phyloP scores from a whole-genome alignment of 495 filamentous ascomycete species.

The Cryomyces minteri region DNA sequence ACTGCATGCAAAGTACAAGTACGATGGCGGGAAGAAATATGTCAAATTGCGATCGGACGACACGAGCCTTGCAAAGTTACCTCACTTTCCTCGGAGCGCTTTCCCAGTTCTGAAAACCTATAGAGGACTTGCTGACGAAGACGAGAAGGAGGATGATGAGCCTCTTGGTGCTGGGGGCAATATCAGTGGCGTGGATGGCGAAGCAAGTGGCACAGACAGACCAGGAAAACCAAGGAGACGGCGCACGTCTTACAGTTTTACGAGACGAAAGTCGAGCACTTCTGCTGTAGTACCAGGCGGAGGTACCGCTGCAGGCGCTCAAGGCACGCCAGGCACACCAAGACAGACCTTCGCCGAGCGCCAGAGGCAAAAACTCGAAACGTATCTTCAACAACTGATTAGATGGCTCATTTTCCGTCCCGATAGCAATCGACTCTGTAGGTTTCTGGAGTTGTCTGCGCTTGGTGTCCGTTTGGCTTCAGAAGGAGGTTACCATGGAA shows the following conservation, averaged over 20 bases:
- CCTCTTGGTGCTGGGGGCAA: conserved; percentile 21
- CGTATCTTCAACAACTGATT: conserved; percentile 88
- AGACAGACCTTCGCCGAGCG: conserved; percentile 40
- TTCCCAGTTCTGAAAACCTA: conserved; percentile 80
- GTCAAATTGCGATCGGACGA: conserved; percentile 39
- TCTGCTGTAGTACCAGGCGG: conserved; percentile 24
- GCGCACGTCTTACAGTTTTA: conserved; percentile 38
- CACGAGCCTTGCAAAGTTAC: conserved; percentile 45
- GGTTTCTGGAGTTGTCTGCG: conserved; percentile 88
- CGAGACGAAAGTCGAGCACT: conserved; percentile 37
- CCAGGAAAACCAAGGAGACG: conserved; percentile 38
- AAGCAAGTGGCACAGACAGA: conserved; percentile 38
- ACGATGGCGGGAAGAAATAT: conserved; percentile 57
- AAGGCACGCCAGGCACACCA: conserved; percentile 13
- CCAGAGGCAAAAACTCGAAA: conserved; percentile 73
- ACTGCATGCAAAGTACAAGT: conserved; percentile 79
- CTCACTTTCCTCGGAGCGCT: conserved; percentile 75
- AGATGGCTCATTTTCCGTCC: conserved; percentile 87
- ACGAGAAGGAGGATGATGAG: conserved; percentile 46
- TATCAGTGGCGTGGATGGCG: conserved; percentile 35
- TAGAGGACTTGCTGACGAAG: conserved; percentile 65
- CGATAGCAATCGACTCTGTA: conserved; percentile 89
- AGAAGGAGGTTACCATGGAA: conserved; percentile 92
- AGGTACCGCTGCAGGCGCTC: conserved; percentile 19
- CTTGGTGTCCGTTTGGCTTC: conserved; percentile 88